Base-by-base conservation (phyloP, 129 eudicot genomes). In the Flaveria brownii region DNA sequence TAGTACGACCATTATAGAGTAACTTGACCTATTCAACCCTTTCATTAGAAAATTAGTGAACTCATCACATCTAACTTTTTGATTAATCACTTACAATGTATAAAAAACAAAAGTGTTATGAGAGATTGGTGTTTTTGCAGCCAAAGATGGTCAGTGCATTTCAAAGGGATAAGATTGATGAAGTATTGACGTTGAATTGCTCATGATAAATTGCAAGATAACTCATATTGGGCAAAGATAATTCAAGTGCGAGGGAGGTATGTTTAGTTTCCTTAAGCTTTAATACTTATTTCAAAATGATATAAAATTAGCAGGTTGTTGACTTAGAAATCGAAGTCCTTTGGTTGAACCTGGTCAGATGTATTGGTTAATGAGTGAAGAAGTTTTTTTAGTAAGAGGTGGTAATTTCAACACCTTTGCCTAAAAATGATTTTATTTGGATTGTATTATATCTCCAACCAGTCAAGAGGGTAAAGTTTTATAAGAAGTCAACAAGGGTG, bases 161-260 rank as follows among this genome's bases (percentile, higher is more conserved):
- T 79, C 90, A 88, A 76, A 90, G 96, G 82, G 98, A 89, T 77
- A 92, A 92, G 74, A 28, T 80, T 57, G 96, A 89, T 46, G 89
- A 86, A 77, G 93, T 92, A 25, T 25, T 25, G 26, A 25, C 0
- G 26, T 25, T 72, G 82, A 89, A 71, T 92, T 89, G 93, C 83
- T 41, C 90, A 92, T 18, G 88, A 89, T 30, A 89, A 79, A 75
- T 82, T 88, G 70, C 86, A 83, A 75, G 89, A 88, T 80, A 88
- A 88, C 83, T 85, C 92, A 3, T 91, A 88, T 73, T 91, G 93
- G 93, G 94, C 94, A n/a, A 91, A 91, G 97, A 94, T 88, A 45
- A 81, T 49, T 76, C 96, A 93, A 82, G 98, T 93, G 68, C 85
- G 81, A 76, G 98, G 98, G 81, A 90, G 94, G 98, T 92, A 88